These are phyloP conservation scores for Bidens hawaiensis DNA, from an alignment of 140 eudicot species.

Conservation along the genomic window DNA sequence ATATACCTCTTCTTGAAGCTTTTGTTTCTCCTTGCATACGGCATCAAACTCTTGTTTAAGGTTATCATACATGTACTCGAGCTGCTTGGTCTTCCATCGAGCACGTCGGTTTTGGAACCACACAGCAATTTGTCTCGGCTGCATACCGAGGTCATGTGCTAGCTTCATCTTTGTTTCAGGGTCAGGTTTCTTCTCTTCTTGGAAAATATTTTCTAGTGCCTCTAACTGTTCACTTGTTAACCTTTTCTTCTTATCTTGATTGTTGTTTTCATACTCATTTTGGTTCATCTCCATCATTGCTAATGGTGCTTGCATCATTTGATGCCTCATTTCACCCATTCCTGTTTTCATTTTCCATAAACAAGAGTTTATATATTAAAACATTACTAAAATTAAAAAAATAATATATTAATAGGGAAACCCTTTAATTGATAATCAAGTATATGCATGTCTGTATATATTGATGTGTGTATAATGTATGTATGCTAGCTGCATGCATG, in stretches of 20 bases:
- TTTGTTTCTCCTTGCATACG: constrained; percentile 68
- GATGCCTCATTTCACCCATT: constrained; percentile 38
- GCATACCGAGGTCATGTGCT: constrained; percentile 76
- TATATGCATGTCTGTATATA: too few relatives aligned
- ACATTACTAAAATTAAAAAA: background rate
- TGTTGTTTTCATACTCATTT: constrained; percentile 29
- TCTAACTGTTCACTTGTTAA: constrained; percentile 70
- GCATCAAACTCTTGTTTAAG: constrained; percentile 71
- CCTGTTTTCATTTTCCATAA: constrained; percentile 21
- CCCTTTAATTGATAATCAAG: too few relatives aligned
- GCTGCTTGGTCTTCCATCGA: constrained; percentile 91
- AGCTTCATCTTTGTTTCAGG: constrained; percentile 85
- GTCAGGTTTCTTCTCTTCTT: constrained; percentile 84
- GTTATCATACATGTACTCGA: constrained; percentile 66
- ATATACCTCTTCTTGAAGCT: constrained; percentile 78
- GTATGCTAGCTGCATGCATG: too few relatives aligned
- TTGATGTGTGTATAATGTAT: too few relatives aligned
- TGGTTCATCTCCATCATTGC: constrained; percentile 38
- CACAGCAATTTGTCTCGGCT: constrained; percentile 91
- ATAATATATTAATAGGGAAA: background rate
- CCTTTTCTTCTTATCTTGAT: constrained; percentile 61
- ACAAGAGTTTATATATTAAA: background rate
- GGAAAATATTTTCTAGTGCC: constrained; percentile 68
- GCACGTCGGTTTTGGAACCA: constrained; percentile 97
- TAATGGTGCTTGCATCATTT: constrained; percentile 25